phyloP scores from a whole-genome alignment of 1,284 basidiomycete genomes.

The Ganoderma leucocontextum region DNA sequence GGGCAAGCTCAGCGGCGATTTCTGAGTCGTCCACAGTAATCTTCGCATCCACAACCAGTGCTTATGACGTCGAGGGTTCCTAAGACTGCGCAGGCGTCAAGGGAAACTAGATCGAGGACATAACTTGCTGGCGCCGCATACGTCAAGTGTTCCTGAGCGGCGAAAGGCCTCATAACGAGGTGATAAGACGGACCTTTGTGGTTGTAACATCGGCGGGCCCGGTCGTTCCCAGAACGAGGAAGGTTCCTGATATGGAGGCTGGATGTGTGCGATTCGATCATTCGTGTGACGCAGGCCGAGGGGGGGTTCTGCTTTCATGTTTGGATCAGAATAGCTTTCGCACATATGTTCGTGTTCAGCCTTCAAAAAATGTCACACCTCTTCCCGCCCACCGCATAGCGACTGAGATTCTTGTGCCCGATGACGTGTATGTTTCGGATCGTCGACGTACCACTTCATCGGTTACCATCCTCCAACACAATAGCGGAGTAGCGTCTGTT shows the following conservation, averaged over 20 bases:
- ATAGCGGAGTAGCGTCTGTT: neutral
- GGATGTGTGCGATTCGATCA: neutral
- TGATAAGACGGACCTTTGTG: neutral
- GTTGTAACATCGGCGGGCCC: neutral
- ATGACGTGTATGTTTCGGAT: neutral
- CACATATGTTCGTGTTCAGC: neutral
- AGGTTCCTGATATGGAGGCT: neutral
- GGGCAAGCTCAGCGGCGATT: neutral
- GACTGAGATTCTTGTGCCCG: neutral
- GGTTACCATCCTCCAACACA: neutral
- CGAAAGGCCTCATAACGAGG: neutral
- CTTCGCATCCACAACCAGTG: neutral
- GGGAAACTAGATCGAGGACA: neutral
- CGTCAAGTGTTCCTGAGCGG: neutral
- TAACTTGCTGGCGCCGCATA: neutral
- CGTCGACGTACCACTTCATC: neutral
- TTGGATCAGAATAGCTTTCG: neutral
- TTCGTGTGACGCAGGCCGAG: neutral
- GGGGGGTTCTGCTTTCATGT: neutral
- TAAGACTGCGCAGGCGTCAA: neutral
- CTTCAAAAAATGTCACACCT: neutral
- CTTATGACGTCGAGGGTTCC: conserved; percentile 6
- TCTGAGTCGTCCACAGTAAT: neutral
- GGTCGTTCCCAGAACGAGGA: neutral
- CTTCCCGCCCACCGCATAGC: neutral